Base-by-base conservation (phyloP, 2,329 filamentous ascomycete genomes). In the Colletotrichum horii region DNA sequence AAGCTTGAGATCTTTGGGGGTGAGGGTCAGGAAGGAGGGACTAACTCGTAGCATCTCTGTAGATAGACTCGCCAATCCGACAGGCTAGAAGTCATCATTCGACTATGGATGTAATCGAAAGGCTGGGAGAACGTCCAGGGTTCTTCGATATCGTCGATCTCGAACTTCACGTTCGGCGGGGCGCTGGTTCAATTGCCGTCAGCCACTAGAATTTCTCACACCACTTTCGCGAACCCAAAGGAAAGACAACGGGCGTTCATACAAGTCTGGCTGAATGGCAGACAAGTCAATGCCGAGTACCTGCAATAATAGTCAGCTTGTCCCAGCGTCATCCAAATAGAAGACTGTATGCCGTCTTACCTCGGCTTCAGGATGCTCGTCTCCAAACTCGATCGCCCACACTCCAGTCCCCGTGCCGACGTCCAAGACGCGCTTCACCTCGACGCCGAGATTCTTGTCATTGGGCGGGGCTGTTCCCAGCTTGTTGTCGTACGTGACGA, bases 141-240 rank as follows among this genome's bases (percentile, higher is more conserved):
- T 24, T 82, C 80, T 55, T 86, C 84, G 8, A 84, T 76, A 67
- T 88, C 84, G 72, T 88, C 86, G 55, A 88, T 78, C 36, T 85
- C 83, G 77, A 89, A 89, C 19, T 78, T 79, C n/a, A 87, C 82
- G 72, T 89, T 92, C 26, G 88, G 86, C 5, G 89, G 89, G 4
- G 90, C 85, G 62, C 87, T 83, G 5, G 1, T 30, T 1, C 1
- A 3, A 48, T 1, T n/a, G n/a, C n/a, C 3, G 43, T 48, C 0
- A 48, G 43, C 43, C 43, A n/a, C n/a, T 14, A 14, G 1, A 0
- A 0, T 14, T 14, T 2, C 43, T 48, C 6, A 22, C 14, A 43
- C 5, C 0, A 1, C 0, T 48, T n/a, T 48, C 0, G 0, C 19
- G 11, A 48, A n/a, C 0, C 6, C 19, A 48, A n/a, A 1, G 19